Conservation (phyloP, 176 grass and related monocot species). For the Dendrocalamus sinicus region DNA sequence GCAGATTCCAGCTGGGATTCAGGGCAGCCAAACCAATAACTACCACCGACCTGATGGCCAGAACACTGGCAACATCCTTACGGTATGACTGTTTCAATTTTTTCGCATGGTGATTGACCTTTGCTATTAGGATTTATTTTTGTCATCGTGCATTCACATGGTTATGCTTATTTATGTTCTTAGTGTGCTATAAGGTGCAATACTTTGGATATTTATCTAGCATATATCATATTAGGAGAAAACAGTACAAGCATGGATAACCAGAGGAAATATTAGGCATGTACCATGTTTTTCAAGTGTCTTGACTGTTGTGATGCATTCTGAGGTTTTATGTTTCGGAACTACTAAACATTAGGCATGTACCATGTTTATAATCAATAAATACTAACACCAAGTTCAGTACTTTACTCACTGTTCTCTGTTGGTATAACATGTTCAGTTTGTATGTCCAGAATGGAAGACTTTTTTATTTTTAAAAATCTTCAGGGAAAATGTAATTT, state of each 20-base stretch:
- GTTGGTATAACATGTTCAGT: neutral
- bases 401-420: neutral
- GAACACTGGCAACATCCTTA: slow-evolving; percentile 72
- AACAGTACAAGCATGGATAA: neutral
- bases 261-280: neutral
- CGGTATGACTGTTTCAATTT: slow-evolving; percentile 39
- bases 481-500: neutral
- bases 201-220: neutral
- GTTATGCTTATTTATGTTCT: neutral
- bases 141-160: neutral
- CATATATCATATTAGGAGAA: neutral
- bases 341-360: neutral
- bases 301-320: neutral
- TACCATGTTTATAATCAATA: neutral
- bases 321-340: neutral
- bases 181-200: neutral
- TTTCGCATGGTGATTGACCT: neutral
- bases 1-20: slow-evolving; percentile 66
- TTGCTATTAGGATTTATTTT: neutral
- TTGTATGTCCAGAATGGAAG: neutral
- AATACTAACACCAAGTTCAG: neutral
- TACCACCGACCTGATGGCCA: slow-evolving; percentile 66
- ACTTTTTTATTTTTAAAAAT: neutral
- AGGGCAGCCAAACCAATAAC: slow-evolving; percentile 54
- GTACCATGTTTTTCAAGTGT: neutral